Evolutionary conservation across 768 basidiomycete genomes (phyloP).

Genomic region (Boletus tomentosulus): DNA sequence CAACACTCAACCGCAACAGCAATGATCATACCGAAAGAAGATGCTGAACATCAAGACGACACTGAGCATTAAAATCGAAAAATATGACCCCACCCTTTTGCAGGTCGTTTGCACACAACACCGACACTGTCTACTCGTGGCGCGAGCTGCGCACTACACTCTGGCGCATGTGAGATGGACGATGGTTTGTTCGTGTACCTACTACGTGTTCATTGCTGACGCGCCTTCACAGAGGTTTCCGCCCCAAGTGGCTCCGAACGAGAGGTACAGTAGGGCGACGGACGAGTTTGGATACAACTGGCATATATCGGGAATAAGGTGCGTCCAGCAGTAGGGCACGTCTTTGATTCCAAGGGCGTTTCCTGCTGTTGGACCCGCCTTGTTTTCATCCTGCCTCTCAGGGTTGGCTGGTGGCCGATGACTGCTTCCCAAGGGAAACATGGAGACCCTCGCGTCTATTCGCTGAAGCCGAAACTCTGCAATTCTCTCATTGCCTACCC

Average conservation of each 20-base stretch:
- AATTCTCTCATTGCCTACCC: no score
- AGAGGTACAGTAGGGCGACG: not conserved
- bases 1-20: no score
- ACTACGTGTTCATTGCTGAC: not conserved
- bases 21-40: not conserved
- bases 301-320: slow-evolving; percentile 13
- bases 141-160: not conserved
- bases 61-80: not conserved
- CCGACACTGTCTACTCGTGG: not conserved
- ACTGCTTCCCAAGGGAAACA: no score
- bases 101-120: not conserved
- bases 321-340: slow-evolving; percentile 18
- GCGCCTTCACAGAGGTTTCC: not conserved
- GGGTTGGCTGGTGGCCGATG: not conserved
- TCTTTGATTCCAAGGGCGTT: slow-evolving; percentile 7
- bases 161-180: not conserved
- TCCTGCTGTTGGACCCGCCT: slow-evolving; percentile 18
- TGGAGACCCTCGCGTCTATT: no score
- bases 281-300: not conserved
- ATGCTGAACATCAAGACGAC: not conserved
- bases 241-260: not conserved
- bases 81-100: not conserved
- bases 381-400: slow-evolving; percentile 4
- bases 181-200: not conserved
- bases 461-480: no score